Base-by-base conservation (phyloP, 2,329 filamentous ascomycete species). In the Elsinoe necatrix region DNA sequence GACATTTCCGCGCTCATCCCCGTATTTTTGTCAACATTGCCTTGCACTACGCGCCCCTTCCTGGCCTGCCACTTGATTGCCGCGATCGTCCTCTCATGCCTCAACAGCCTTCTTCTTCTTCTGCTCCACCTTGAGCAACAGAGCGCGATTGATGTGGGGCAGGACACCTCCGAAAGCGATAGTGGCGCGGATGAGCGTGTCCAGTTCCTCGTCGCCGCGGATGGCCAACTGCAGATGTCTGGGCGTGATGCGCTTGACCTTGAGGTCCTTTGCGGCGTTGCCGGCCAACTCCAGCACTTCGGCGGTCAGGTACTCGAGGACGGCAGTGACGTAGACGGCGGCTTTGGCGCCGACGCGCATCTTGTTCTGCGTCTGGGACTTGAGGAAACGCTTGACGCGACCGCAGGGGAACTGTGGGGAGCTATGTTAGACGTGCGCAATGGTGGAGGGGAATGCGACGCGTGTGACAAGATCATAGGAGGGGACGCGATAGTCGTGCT, bases 331-430 rank as follows among this genome's bases (percentile, higher is more conserved):
- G 72, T 98, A 98, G 67, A 98, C 93, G 64, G 93, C 91, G 63
- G 93, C 93, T 80, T 97, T 97, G 69, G 92, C 93, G 67, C 93
- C 93, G 64, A 98, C 95, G 75, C 93, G 92, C 89, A 96, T 97
- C 81, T 97, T 97, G 78, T 96, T 95, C 73, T 97, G 93, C 51
- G 93, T 97, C 78, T 96, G 96, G 75, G 89, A 90, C 83, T 97
- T 96, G 72, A 98, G 81, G 79, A 97, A 97, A 78, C 93, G 91
- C 87, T 98, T 98, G 76, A 98, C 93, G 86, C 93, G 93, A 77
- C 93, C 93, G 73, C 93, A 98, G 61, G 93, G 93, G 74, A 98
- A 98, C 93, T 98, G 71, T 59, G 63, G 31, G 63, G 63, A 9
- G 57, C 51, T 57, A 64, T 63, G 65, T 71, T 63, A 73, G 71